Evolutionary conservation across 805 yeast species (phyloP).

Genomic region (Kodamaea laetipori): DNA sequence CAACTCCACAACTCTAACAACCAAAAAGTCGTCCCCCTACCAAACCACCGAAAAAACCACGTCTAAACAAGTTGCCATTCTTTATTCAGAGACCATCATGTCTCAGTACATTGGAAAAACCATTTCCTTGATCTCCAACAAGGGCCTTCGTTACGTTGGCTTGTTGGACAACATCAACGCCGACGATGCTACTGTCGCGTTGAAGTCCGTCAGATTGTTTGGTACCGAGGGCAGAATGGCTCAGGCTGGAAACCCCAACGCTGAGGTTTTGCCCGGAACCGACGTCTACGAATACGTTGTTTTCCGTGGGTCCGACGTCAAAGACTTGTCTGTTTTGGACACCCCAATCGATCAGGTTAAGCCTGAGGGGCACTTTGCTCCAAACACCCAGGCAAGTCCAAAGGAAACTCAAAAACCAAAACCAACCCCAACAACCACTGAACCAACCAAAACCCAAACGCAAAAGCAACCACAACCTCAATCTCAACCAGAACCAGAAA

Average conservation of each 20-base stretch:
- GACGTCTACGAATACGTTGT: conserved; percentile 74
- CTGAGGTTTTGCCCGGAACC: conserved; percentile 72
- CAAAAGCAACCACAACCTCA: conserved; percentile 14
- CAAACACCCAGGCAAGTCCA: conserved; percentile 15
- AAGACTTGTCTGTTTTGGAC: conserved; percentile 84
- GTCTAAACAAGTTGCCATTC: no score
- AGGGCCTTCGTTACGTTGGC: conserved; percentile 88
- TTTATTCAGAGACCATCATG: no score
- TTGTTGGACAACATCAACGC: conserved; percentile 85
- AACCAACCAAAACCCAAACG: conserved; percentile 15
- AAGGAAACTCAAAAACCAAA: conserved; percentile 1
- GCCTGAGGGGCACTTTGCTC: conserved; percentile 43
- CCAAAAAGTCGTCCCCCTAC: no score
- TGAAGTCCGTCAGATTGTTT: conserved; percentile 73
- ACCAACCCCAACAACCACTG: conserved; percentile 4
- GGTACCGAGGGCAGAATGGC: conserved; percentile 91
- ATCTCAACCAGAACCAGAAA: conserved; percentile 16
- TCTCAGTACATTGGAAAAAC: conserved; percentile 92
- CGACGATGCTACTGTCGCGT: conserved; percentile 84
- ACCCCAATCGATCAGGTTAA: conserved; percentile 62
- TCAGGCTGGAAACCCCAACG: conserved; percentile 55
- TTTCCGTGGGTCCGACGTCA: conserved; percentile 90
- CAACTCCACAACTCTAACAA: no score
- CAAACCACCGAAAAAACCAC: background rate
- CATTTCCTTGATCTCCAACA: conserved; percentile 75